Conservation (phyloP, 202 grass and related monocot genomes). For the Schoenoplectus triqueter region DNA sequence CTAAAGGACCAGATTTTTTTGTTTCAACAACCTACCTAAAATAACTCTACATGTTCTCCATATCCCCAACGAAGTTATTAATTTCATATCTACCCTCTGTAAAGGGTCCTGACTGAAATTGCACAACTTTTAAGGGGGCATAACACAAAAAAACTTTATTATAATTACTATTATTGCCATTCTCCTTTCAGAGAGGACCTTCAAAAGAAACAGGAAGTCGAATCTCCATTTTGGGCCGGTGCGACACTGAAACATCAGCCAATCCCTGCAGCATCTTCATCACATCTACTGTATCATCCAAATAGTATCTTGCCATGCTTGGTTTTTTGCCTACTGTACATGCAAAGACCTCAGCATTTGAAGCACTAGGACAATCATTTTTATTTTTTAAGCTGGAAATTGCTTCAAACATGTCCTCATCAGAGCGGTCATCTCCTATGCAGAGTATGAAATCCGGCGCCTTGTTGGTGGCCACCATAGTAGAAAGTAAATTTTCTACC, state of each 20-base stretch:
- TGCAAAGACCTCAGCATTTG: slow-evolving; percentile 82
- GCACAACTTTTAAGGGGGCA: slow-evolving; percentile 33
- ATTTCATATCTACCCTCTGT: slow-evolving; percentile 8
- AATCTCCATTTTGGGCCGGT: slow-evolving; percentile 47
- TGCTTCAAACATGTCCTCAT: slow-evolving; percentile 98
- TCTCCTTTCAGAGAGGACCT: slow-evolving; percentile 51
- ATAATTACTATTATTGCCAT: slow-evolving; percentile 31
- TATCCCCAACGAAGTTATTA: slow-evolving; percentile 13
- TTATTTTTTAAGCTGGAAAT: slow-evolving; percentile 49
- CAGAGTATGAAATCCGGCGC: slow-evolving; percentile 83
- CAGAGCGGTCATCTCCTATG: slow-evolving; percentile 89
- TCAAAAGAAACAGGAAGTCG: slow-evolving; percentile 72
- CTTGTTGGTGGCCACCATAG: slow-evolving; percentile 57
- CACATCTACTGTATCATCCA: slow-evolving; percentile 90
- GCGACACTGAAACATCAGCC: slow-evolving; percentile 47
- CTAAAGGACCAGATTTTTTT: slow-evolving; percentile 10
- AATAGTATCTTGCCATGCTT: slow-evolving; percentile 98
- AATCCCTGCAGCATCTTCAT: slow-evolving; percentile 93
- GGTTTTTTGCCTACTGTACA: slow-evolving; percentile 98
- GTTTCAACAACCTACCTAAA: slow-evolving; percentile 21
- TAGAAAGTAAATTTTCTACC: slow-evolving; percentile 64
- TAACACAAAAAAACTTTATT: background rate
- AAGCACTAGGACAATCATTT: slow-evolving; percentile 37
- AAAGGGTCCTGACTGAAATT: slow-evolving; percentile 35
- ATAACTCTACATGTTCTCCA: background rate